Evolutionary conservation across 75 land plant species (phyloP).

Genomic region (Cryptomeria japonica): DNA sequence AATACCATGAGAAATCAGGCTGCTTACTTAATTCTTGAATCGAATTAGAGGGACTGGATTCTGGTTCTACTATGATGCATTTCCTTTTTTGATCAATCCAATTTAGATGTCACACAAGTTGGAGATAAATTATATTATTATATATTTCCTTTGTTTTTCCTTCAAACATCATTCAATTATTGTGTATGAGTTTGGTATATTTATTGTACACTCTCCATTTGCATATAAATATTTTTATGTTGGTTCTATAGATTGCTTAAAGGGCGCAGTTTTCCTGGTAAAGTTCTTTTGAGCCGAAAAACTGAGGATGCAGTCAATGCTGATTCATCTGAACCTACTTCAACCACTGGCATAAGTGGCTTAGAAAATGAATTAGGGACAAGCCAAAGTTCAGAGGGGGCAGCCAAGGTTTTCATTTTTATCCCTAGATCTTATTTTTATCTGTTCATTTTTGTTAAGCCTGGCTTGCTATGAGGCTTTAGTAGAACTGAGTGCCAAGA

Average conservation of each 20-base stretch:
- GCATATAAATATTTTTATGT: neutral
- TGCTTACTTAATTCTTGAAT: conserved; percentile 1
- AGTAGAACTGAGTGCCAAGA: neutral
- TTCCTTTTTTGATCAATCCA: neutral
- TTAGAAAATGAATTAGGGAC: conserved; percentile 40
- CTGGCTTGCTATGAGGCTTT: neutral
- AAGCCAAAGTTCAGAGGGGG: conserved; percentile 20
- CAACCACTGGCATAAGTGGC: conserved; percentile 25
- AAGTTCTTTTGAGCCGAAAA: conserved; percentile 66
- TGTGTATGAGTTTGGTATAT: neutral
- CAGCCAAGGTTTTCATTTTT: conserved; percentile 33
- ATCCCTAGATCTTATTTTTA: conserved; percentile 1
- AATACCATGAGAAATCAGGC: neutral
- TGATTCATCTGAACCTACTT: conserved; percentile 13
- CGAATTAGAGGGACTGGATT: neutral
- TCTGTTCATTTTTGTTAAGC: neutral
- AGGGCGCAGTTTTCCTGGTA: conserved; percentile 89
- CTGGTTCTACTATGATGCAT: neutral
- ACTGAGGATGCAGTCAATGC: conserved; percentile 47
- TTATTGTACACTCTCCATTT: neutral
- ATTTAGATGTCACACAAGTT: neutral
- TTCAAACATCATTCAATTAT: conserved; percentile 7
- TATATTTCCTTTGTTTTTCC: neutral
- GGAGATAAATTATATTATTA: neutral
- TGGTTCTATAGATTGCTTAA: conserved; percentile 61